phyloP scores from a whole-genome alignment of 768 basidiomycete genomes.

The Cystobasidium onofrii region DNA sequence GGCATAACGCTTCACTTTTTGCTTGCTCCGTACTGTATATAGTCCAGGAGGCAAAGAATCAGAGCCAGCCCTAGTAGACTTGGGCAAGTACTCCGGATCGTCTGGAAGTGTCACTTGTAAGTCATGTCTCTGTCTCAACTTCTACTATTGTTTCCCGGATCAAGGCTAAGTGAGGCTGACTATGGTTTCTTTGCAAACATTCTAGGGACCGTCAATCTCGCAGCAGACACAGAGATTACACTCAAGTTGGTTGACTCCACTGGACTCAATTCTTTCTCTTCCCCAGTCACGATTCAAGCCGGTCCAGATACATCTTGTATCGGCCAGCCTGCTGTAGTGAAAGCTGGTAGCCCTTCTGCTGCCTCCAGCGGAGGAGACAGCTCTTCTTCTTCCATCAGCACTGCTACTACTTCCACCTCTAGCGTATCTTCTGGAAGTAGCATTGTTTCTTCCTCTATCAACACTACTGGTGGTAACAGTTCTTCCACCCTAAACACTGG shows the following conservation, averaged over 20 bases:
- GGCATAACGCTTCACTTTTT: background rate
- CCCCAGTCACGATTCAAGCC: slow-evolving; percentile 38
- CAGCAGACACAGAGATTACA: slow-evolving; percentile 36
- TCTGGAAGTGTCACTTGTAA: slow-evolving; percentile 35
- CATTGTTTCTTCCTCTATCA: no score
- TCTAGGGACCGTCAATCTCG: slow-evolving; percentile 35
- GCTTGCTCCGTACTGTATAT: background rate
- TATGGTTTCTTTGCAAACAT: no score
- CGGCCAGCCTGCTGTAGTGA: background rate
- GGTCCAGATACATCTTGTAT: slow-evolving; percentile 34
- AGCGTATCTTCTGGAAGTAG: no score
- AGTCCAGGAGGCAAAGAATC: slow-evolving; percentile 8
- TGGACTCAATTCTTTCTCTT: slow-evolving; percentile 41
- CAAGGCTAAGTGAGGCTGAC: no score
- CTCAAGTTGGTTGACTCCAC: slow-evolving; percentile 41
- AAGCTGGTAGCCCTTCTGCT: background rate
- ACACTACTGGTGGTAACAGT: no score
- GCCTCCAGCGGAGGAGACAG: no score
- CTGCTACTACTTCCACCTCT: background rate
- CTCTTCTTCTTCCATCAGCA: no score
- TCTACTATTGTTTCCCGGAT: no score
- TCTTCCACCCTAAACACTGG: no score
- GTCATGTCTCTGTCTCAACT: no score
- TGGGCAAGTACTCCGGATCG: slow-evolving; percentile 14
- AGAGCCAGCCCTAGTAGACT: slow-evolving; percentile 4